phyloP scores from a whole-genome alignment of 73 alveolate genomes.

The Paramecium sonneborni region DNA sequence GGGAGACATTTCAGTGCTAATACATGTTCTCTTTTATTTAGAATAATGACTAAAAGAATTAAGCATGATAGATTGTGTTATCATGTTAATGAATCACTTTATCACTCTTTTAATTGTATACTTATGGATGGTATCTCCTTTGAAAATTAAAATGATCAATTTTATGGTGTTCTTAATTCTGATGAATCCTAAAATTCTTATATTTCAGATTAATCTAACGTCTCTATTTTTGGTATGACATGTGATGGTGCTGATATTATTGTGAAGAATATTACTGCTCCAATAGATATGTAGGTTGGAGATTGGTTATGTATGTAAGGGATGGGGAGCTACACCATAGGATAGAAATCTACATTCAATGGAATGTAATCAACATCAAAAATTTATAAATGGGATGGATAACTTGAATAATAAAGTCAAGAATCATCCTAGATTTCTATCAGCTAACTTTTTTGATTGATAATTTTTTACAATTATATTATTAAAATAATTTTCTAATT shows the following conservation, averaged over 20 bases:
- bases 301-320: conserved; percentile 65
- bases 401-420: background rate
- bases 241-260: conserved; percentile 68
- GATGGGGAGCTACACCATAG: conserved; percentile 60
- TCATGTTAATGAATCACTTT: conserved; percentile 61
- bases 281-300: conserved; percentile 49
- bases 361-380: conserved; percentile 44
- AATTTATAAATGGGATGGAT: background rate
- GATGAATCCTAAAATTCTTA: background rate
- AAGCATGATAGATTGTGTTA: conserved; percentile 48
- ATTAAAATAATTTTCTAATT: too few relatives aligned
- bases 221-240: conserved; percentile 64
- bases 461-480: too few relatives aligned
- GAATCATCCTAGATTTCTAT: background rate
- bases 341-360: conserved; percentile 50
- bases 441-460: background rate
- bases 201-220: background rate
- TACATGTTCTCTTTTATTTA: conserved; percentile 40
- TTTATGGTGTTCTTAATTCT: conserved; percentile 24
- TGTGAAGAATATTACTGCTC: conserved; percentile 30
- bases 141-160: conserved; percentile 56
- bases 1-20: conserved; percentile 56
- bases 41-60: conserved; percentile 46
- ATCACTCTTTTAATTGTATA: conserved; percentile 63
- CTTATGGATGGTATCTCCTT: conserved; percentile 65